A percentile compares a stretch with the other conserved stretches of the same genome.
phyloP scores from a whole-genome alignment of 2,329 filamentous ascomycete genomes.

The Fusarium abutilonis region DNA sequence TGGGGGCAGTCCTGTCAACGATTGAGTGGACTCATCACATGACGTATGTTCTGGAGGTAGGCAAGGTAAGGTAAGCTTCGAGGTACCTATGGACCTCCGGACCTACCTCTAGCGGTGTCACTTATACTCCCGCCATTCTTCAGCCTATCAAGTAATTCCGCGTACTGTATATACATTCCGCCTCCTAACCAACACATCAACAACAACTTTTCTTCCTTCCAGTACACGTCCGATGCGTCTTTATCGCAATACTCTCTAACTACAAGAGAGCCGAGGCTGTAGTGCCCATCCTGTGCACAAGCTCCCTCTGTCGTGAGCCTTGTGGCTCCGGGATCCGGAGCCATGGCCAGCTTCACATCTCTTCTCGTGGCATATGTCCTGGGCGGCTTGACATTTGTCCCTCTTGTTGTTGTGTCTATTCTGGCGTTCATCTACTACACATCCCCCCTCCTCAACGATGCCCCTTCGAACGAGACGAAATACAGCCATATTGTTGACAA shows the following conservation, averaged over 20 bases:
- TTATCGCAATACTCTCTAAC: slow-evolving; percentile 20
- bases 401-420: slow-evolving; percentile 70
- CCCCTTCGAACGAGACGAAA: slow-evolving; percentile 42
- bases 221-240: slow-evolving; percentile 32
- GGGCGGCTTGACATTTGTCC: slow-evolving; percentile 88
- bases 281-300: slow-evolving; percentile 33
- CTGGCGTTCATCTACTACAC: slow-evolving; percentile 75
- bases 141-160: slow-evolving; percentile 40
- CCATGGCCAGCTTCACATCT: slow-evolving; percentile 62
- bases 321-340: slow-evolving; percentile 38
- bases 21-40: slow-evolving; percentile 39
- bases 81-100: not conserved
- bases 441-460: slow-evolving; percentile 65
- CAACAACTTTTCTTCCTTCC: slow-evolving; percentile 18
- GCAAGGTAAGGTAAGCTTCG: slow-evolving; percentile 1
- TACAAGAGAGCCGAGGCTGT: slow-evolving; percentile 33
- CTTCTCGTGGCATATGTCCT: slow-evolving; percentile 82
- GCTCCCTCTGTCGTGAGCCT: slow-evolving; percentile 32
- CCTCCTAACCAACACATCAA: slow-evolving; percentile 20
- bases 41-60: slow-evolving; percentile 26
- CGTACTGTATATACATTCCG: slow-evolving; percentile 29
- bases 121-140: slow-evolving; percentile 27
- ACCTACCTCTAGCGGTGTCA: slow-evolving; percentile 32
- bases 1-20: slow-evolving; percentile 24
- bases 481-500: slow-evolving; percentile 61